A percentile compares a stretch with the other conserved stretches of the same genome.
Conservation (phyloP, 1,284 basidiomycete genomes). For the Cystobasidium pallidum region DNA sequence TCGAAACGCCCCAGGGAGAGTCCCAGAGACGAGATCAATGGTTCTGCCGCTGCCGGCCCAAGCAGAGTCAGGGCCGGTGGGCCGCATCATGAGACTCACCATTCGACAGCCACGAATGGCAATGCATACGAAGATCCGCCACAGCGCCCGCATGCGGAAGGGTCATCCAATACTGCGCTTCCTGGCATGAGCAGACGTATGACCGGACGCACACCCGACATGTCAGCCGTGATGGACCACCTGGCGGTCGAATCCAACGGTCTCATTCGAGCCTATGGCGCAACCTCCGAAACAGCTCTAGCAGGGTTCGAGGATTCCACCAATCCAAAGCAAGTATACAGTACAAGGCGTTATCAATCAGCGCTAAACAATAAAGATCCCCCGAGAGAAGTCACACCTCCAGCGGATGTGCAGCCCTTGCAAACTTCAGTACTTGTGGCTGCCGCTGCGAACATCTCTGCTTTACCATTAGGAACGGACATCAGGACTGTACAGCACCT, state of each 20-base stretch:
- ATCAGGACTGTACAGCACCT: constrained; percentile 42
- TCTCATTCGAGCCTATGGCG: constrained; percentile 24
- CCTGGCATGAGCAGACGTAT: neutral
- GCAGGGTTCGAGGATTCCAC: constrained; percentile 21
- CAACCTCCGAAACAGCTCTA: constrained; percentile 15
- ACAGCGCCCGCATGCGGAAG: neutral
- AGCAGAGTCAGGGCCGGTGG: neutral
- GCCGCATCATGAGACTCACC: neutral
- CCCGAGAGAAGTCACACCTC: constrained; percentile 13
- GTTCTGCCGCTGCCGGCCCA: neutral
- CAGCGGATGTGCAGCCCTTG: neutral
- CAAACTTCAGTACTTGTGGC: constrained; percentile 19
- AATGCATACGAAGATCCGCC: constrained; percentile 1
- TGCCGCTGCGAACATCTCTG: constrained; percentile 27
- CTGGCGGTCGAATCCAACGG: constrained; percentile 29
- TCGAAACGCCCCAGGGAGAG: constrained; percentile 9
- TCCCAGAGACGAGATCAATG: neutral
- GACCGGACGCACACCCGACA: constrained; percentile 17
- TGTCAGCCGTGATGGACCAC: constrained; percentile 27
- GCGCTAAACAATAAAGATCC: constrained; percentile 9
- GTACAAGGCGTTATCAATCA: constrained; percentile 17
- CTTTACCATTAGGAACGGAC: constrained; percentile 32
- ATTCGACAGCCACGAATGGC: constrained; percentile 1
- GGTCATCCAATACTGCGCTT: neutral
- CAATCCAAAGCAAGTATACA: constrained; percentile 8